Evolutionary conservation across 805 yeast genomes (phyloP).

Genomic region (Millerozyma acaciae): DNA sequence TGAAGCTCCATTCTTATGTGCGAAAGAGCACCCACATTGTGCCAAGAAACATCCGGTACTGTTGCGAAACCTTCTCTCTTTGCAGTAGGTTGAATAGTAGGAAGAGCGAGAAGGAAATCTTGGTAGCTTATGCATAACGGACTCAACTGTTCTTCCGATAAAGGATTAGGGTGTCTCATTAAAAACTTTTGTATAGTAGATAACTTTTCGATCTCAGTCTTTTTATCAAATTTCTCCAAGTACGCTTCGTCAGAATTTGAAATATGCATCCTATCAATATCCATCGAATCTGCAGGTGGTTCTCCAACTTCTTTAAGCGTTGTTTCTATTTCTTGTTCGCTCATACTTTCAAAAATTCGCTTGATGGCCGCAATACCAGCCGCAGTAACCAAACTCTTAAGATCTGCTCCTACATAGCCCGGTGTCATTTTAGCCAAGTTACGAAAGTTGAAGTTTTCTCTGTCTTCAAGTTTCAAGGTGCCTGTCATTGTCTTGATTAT

Average conservation of each 20-base stretch:
- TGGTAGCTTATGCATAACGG: conserved; percentile 71
- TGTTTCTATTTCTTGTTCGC: conserved; percentile 36
- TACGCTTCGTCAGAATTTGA: conserved; percentile 1
- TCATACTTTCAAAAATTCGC: conserved; percentile 69
- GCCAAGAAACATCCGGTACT: conserved; percentile 96
- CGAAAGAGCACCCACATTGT: conserved; percentile 84
- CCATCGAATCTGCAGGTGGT: conserved; percentile 25
- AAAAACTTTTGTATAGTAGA: conserved; percentile 75
- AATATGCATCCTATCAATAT: conserved; percentile 19
- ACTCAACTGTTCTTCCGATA: conserved; percentile 69
- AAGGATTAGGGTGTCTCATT: conserved; percentile 70
- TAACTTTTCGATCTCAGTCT: conserved; percentile 32
- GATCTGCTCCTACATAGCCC: conserved; percentile 96
- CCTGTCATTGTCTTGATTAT: conserved; percentile 74
- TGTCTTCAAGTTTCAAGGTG: conserved; percentile 57
- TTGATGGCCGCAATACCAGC: conserved; percentile 94
- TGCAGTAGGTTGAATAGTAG: conserved; percentile 94
- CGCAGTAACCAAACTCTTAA: conserved; percentile 88
- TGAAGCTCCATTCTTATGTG: conserved; percentile 84
- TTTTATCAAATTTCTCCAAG: conserved; percentile 27
- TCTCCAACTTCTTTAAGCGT: conserved; percentile 5
- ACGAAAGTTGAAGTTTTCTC: conserved; percentile 58
- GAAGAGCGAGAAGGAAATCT: conserved; percentile 82
- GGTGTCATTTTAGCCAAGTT: conserved; percentile 89
- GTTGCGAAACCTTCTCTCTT: conserved; percentile 98